phyloP scores from a whole-genome alignment of 768 basidiomycete species.

The Rhizopogon sp. region DNA sequence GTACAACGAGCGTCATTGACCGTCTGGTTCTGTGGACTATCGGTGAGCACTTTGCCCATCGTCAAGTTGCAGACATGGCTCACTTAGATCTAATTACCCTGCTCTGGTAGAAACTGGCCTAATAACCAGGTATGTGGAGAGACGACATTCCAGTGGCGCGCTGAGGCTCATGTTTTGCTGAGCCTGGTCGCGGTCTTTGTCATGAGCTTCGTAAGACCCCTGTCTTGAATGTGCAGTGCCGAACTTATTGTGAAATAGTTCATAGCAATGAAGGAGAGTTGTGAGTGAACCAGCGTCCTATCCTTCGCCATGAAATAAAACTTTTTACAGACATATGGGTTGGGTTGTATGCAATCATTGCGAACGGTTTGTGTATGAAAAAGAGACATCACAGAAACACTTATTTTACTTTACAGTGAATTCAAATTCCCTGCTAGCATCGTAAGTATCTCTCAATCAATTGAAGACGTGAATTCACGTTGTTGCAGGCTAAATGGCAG shows the following conservation, averaged over 20 bases:
- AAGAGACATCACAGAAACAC: not conserved
- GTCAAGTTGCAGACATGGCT: not conserved
- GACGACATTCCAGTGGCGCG: not conserved
- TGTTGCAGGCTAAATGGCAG: not conserved
- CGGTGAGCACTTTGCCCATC: not conserved
- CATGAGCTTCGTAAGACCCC: not conserved
- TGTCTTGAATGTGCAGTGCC: not conserved
- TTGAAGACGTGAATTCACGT: not conserved
- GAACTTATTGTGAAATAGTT: not conserved
- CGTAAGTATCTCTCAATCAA: not conserved
- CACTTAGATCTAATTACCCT: not conserved
- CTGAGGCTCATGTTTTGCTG: not conserved
- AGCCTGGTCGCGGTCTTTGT: not conserved
- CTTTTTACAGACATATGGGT: not conserved
- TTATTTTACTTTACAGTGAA: not conserved
- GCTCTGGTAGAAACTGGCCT: not conserved
- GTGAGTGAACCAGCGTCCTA: not conserved
- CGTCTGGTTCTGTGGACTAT: constrained; percentile 1
- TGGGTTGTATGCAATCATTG: not conserved
- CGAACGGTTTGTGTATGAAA: not conserved
- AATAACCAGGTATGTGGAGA: not conserved
- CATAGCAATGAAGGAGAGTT: not conserved
- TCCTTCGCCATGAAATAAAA: not conserved
- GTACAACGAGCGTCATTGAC: not conserved
- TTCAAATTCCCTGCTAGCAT: not conserved